phyloP scores from a whole-genome alignment of 306 rosid genomes.

The Pyrus communis region DNA sequence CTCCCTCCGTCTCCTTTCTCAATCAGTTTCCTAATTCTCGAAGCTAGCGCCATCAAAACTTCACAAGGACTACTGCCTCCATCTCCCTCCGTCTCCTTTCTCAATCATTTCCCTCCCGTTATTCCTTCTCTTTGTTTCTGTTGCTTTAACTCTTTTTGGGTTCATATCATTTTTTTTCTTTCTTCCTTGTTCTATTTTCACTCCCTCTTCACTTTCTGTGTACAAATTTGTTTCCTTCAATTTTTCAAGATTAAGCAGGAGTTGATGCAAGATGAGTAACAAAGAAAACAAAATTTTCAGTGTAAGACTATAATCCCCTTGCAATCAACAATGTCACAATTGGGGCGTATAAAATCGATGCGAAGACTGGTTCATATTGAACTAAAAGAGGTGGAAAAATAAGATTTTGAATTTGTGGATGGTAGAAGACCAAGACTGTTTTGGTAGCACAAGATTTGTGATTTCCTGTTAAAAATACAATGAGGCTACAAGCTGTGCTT shows the following conservation, averaged over 20 bases:
- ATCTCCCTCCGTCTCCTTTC: too few species aligned
- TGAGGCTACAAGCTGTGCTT: neutral
- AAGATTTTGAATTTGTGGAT: neutral
- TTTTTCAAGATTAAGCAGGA: neutral
- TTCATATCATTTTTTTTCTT: neutral
- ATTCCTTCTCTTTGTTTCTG: neutral
- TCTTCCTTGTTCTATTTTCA: neutral
- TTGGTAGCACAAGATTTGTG: neutral
- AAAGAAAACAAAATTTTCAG: neutral
- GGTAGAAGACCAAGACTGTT: neutral
- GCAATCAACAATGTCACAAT: neutral
- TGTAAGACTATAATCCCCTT: neutral
- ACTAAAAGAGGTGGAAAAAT: neutral
- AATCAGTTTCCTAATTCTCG: neutral
- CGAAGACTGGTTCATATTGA: neutral
- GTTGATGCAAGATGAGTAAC: neutral
- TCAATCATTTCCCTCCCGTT: neutral
- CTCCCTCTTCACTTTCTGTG: neutral
- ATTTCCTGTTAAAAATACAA: neutral
- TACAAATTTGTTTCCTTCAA: neutral
- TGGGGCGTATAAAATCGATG: neutral
- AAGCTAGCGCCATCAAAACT: neutral
- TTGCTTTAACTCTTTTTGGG: neutral
- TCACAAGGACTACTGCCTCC: neutral
- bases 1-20: neutral